A percentile compares a stretch with the other conserved stretches of the same genome.
phyloP scores from a whole-genome alignment of 495 filamentous ascomycete genomes.

The Penicillium turbatum region DNA sequence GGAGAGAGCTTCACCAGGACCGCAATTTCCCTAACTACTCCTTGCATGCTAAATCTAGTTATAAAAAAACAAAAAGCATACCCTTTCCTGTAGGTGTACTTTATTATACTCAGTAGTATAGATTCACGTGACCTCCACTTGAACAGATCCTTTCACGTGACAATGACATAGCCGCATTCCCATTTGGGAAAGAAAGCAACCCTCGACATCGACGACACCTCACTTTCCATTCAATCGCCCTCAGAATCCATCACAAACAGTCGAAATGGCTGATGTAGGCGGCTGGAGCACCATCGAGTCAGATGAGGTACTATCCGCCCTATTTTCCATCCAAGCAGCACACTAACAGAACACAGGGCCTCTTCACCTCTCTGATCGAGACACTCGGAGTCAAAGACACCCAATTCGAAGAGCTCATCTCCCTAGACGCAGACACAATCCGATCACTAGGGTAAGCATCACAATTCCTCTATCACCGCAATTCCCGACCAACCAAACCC shows the following conservation, averaged over 20 bases:
- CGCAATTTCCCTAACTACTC: no score
- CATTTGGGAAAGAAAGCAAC: conserved; percentile 7
- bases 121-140: not conserved
- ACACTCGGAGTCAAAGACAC: conserved; percentile 88
- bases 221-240: not conserved
- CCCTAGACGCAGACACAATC: conserved; percentile 78
- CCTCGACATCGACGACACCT: not conserved
- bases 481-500: no score
- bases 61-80: no score
- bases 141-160: not conserved
- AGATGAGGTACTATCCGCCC: conserved; percentile 66
- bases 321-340: not conserved
- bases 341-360: conserved; percentile 56
- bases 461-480: not conserved
- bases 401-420: conserved; percentile 95
- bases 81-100: no score
- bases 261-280: conserved; percentile 42
- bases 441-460: conserved; percentile 53
- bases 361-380: conserved; percentile 92
- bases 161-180: conserved; percentile 11
- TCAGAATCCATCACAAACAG: not conserved
- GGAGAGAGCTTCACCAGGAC: no score
- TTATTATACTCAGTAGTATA: no score
- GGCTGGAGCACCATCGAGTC: conserved; percentile 85
- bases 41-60: no score